Evolutionary conservation across 2,329 filamentous ascomycete genomes (phyloP).

Genomic region (Periglandula ipomoeae): DNA sequence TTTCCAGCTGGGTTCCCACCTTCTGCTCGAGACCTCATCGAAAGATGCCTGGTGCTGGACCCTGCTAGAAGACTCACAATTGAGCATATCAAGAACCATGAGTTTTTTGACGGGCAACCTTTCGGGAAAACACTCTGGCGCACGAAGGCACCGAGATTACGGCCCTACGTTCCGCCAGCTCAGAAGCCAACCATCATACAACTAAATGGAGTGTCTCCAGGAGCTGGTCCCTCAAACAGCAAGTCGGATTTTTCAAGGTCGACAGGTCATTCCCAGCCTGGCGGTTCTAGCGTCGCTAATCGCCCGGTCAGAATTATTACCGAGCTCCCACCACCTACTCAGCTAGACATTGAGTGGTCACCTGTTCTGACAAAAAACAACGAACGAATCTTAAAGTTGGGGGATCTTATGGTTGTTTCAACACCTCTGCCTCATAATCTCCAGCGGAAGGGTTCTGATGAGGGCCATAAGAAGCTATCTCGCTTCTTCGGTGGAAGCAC

Average conservation of each 20-base stretch:
- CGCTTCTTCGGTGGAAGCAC: slow-evolving; percentile 88
- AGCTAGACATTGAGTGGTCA: slow-evolving; percentile 97
- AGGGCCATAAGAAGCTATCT: slow-evolving; percentile 79
- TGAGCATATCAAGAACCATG: slow-evolving; percentile 93
- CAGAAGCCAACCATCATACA: slow-evolving; percentile 69
- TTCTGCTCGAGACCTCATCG: slow-evolving; percentile 79
- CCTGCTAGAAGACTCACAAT: slow-evolving; percentile 76
- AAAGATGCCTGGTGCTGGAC: slow-evolving; percentile 82
- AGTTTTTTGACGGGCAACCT: slow-evolving; percentile 80
- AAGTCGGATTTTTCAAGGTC: slow-evolving; percentile 20
- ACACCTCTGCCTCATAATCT: slow-evolving; percentile 68
- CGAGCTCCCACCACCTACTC: slow-evolving; percentile 90
- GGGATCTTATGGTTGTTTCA: slow-evolving; percentile 78
- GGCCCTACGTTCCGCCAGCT: slow-evolving; percentile 69
- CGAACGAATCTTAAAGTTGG: slow-evolving; percentile 88
- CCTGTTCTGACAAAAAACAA: slow-evolving; percentile 85
- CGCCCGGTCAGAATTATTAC: slow-evolving; percentile 80
- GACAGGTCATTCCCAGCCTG: slow-evolving; percentile 27
- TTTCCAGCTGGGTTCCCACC: slow-evolving; percentile 84
- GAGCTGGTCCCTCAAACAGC: slow-evolving; percentile 13
- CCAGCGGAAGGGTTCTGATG: slow-evolving; percentile 60
- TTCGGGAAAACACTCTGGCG: slow-evolving; percentile 87
- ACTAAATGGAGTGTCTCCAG: slow-evolving; percentile 46
- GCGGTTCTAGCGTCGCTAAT: slow-evolving; percentile 33
- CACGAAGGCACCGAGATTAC: slow-evolving; percentile 77